These are phyloP conservation scores for Plectosphaerella plurivora DNA, from an alignment of 2,329 filamentous ascomycete species.

Conservation along the genomic window DNA sequence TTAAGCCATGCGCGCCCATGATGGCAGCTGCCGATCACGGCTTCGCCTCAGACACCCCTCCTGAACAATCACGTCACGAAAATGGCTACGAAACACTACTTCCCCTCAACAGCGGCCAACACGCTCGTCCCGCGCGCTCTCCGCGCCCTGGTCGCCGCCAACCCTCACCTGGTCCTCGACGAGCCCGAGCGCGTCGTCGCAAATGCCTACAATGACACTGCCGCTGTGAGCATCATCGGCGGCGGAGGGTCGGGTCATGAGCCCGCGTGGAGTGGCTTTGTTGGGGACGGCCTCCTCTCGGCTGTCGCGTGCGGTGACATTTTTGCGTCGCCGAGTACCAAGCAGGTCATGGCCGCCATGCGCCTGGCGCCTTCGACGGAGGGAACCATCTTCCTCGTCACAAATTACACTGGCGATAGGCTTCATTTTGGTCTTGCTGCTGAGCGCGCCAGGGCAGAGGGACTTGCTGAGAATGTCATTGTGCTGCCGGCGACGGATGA, in stretches of 20 bases:
- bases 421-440: slow-evolving; percentile 73
- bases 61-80: neutral
- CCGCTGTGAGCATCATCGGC: slow-evolving; percentile 44
- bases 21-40: no score
- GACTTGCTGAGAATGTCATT: slow-evolving; percentile 57
- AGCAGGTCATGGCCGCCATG: slow-evolving; percentile 64
- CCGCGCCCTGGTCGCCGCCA: slow-evolving; percentile 15
- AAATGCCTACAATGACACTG: slow-evolving; percentile 21
- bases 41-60: no score
- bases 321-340: slow-evolving; percentile 69
- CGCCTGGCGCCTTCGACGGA: slow-evolving; percentile 56
- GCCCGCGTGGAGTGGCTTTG: slow-evolving; percentile 66
- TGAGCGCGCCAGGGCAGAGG: slow-evolving; percentile 63
- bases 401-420: slow-evolving; percentile 71
- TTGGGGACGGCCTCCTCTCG: slow-evolving; percentile 63
- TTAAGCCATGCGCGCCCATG: no score
- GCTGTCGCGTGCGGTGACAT: slow-evolving; percentile 71
- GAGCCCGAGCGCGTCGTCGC: slow-evolving; percentile 36
- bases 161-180: slow-evolving; percentile 33
- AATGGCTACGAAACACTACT: slow-evolving; percentile 15
- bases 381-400: slow-evolving; percentile 67
- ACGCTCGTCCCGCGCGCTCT: slow-evolving; percentile 18
- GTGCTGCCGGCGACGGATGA: slow-evolving; percentile 73
- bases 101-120: slow-evolving; percentile 14
- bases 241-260: slow-evolving; percentile 73